Base-by-base conservation (phyloP, 2,329 filamentous ascomycete species). In the Arthrinium phaeospermum region DNA sequence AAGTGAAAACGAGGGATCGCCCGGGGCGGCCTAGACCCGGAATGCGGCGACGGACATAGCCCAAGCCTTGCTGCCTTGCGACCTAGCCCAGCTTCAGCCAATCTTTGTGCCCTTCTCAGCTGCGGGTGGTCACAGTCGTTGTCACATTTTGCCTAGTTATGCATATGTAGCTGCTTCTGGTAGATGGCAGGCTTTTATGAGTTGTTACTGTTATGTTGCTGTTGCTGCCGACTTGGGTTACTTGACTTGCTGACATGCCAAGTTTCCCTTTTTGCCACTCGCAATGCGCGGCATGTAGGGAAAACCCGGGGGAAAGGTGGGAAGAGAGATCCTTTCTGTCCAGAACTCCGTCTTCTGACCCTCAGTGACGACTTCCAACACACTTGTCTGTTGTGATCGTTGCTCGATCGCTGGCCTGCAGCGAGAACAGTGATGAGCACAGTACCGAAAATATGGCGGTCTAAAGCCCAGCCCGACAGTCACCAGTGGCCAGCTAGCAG, bases 81-180 rank as follows among this genome's bases (percentile, higher is more conserved):
- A 64, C 57, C 19, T 24, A 41, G 30, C 34, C 57, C 19, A 64
- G 57, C 57, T 64, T 64, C 57, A 64, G 57, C 57, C 57, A 37
- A 64, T 64, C 10, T n/a, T n/a, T 37, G 34, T 41, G 34, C 34
- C 34, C 19, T 24, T 41, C 57, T 41, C 57, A 41, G 57, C 34
- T 61, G 7, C 37, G 37, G 37, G 7, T 24, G 8, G 49, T 41
- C 57, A 27, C 14, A 41, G 57, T 64, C 57, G 41, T 34, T n/a
- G 34, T 64, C 57, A 64, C 34, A 64, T 64, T 64, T 64, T n/a
- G 57, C 22, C 57, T 64, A 41, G n/a, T 34, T 41, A 64, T 64
- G 34, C 57, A 64, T n/a, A 41, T 24, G 57, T 37, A 41, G 34
- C 8, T 24, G 34, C 30, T 61, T 61, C 53, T 30, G 30, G 53